Base-by-base conservation (phyloP, 768 basidiomycete species). In the Lactarius akahatsu region DNA sequence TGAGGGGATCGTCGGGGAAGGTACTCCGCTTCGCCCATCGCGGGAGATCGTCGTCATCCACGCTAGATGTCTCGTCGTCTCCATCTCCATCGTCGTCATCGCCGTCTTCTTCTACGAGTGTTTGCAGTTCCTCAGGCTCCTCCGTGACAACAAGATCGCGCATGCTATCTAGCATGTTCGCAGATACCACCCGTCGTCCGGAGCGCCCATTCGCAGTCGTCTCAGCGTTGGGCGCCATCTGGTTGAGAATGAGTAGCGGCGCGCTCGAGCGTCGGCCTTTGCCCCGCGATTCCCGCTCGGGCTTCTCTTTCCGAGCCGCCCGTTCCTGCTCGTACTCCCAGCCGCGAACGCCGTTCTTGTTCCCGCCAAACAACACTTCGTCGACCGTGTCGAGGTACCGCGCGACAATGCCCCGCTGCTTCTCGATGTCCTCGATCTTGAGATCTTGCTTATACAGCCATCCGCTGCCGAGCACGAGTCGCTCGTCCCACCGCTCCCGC, bases 391-490 rank as follows among this genome's bases (percentile, higher is more conserved):
- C 85, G 65, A 93, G 73, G 74, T 94, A 95, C 57, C 78, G 74
- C 41, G 76, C 74, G 3, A 94, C 83, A 3, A 83, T 81, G 1
- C 74, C 75, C 69, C 83, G 78, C 74, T 93, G 91, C 73, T 80
- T 84, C 69, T 45, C 73, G 63, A 94, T 75, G 36, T 86, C 80
- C 23, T 74, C 76, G 38, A 88, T 75, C 20, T 71, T 76, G 63
- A 92, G 72, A 70, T 91, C 87, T 72, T 87, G 88, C 63, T 77
- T 81, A 73, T 94, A 94, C 61, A 94, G 73, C 91, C 92, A 94
- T 5, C 92, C 92, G 32, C 88, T 87, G 30, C 90, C 89, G 13
- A 94, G 79, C 0, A 92, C 87, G 11, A 94, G 81, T 40, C 86
- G 80, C 72, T 93, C 90, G 72, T 94, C 92, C 92, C 92, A 94